phyloP scores from a whole-genome alignment of 805 yeast species.

The Cyberlindnera subsufficiens region DNA sequence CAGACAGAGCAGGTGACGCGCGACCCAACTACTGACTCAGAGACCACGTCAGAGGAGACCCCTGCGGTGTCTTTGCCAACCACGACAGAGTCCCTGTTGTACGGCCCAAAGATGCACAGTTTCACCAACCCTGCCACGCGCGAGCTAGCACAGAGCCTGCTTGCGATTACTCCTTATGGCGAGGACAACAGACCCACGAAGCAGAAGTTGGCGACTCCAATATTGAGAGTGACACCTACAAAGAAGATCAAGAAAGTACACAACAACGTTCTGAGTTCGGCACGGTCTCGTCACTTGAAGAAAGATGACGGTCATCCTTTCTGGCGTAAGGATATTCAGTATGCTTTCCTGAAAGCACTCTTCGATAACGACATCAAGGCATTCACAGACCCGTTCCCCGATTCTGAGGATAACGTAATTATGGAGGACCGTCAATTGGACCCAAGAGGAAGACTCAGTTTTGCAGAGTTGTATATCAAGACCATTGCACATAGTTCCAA shows the following conservation, averaged over 20 bases:
- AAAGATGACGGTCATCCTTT: slow-evolving; percentile 91
- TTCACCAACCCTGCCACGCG: too few species aligned
- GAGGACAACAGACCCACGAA: not conserved
- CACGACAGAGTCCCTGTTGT: not conserved
- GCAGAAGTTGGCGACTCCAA: not conserved
- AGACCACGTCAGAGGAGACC: not conserved
- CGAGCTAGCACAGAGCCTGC: too few species aligned
- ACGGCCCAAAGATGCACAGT: not conserved
- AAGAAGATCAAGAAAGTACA: slow-evolving; percentile 11
- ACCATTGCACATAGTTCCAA: slow-evolving; percentile 79
- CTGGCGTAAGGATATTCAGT: slow-evolving; percentile 84
- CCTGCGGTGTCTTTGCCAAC: not conserved
- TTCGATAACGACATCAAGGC: slow-evolving; percentile 60
- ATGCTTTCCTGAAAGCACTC: slow-evolving; percentile 61
- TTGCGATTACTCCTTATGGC: too few species aligned
- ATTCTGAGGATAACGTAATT: slow-evolving; percentile 29
- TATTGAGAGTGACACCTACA: slow-evolving; percentile 4
- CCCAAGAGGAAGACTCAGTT: slow-evolving; percentile 50
- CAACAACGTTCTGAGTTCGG: slow-evolving; percentile 19
- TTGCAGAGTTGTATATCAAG: slow-evolving; percentile 77
- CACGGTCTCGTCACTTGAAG: slow-evolving; percentile 58
- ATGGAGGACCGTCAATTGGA: slow-evolving; percentile 28
- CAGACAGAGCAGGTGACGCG: not conserved
- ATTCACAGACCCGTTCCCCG: slow-evolving; percentile 59
- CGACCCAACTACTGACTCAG: not conserved